Conservation (phyloP, 768 basidiomycete species). For the Phallus indusiatus region DNA sequence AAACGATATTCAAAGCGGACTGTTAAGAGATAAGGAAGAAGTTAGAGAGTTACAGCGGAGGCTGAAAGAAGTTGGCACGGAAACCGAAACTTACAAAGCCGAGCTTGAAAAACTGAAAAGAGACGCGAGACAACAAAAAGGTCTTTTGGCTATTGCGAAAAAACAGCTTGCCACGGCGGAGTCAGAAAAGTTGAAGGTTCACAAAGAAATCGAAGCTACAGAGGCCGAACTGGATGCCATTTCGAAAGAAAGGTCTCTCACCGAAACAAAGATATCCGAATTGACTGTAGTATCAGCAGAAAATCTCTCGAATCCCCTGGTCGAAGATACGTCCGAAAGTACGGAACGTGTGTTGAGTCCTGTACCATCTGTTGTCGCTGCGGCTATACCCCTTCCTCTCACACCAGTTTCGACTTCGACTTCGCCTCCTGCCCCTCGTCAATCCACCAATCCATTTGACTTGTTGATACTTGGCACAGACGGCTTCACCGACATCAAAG, state of each 20-base stretch:
- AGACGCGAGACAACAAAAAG: slow-evolving; percentile 94
- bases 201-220: slow-evolving; percentile 66
- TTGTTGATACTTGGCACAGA: slow-evolving; percentile 21
- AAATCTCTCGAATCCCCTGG: slow-evolving; percentile 19
- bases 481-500: slow-evolving; percentile 33
- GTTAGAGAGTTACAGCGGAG: slow-evolving; percentile 73
- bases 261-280: slow-evolving; percentile 32
- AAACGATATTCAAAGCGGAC: slow-evolving; percentile 76
- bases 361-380: slow-evolving; percentile 48
- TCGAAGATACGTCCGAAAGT: background rate
- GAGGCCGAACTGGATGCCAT: slow-evolving; percentile 40
- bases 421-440: slow-evolving; percentile 37
- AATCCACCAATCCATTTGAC: slow-evolving; percentile 92
- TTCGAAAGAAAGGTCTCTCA: slow-evolving; percentile 46
- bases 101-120: slow-evolving; percentile 85
- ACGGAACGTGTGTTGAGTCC: slow-evolving; percentile 17
- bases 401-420: slow-evolving; percentile 53
- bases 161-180: slow-evolving; percentile 89
- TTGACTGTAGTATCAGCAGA: slow-evolving; percentile 21
- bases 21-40: slow-evolving; percentile 92
- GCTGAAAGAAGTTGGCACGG: slow-evolving; percentile 71
- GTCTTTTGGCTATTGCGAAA: slow-evolving; percentile 85
- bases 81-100: slow-evolving; percentile 58
- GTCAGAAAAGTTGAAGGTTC: slow-evolving; percentile 55
- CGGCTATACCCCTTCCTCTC: slow-evolving; percentile 60